Conservation (phyloP, 164 flowering plant species). For the Liquidambar formosana region DNA sequence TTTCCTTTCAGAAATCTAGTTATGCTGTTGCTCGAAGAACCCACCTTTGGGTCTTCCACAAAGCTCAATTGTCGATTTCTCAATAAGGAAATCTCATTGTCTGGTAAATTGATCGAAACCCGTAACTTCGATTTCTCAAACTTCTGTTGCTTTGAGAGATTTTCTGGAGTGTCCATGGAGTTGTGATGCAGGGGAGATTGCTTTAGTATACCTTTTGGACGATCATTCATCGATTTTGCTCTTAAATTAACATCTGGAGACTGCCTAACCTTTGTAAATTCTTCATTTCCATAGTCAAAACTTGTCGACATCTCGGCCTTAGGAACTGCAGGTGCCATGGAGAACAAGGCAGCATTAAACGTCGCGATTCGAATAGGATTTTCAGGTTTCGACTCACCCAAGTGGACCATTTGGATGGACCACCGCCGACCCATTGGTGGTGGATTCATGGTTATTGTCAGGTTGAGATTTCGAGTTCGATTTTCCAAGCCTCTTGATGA, state of each 20-base stretch:
- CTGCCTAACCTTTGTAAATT: background rate
- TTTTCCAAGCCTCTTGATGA: slow-evolving; percentile 35
- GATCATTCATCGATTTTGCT: slow-evolving; percentile 36
- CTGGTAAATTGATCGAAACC: slow-evolving; percentile 68
- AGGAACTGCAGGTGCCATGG: slow-evolving; percentile 66
- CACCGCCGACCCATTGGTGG: slow-evolving; percentile 25
- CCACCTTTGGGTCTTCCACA: slow-evolving; percentile 19
- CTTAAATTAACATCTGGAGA: slow-evolving; percentile 3
- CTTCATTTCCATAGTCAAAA: slow-evolving; percentile 13
- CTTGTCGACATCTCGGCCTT: slow-evolving; percentile 8
- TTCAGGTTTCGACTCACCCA: slow-evolving; percentile 4
- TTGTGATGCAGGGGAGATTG: slow-evolving; percentile 54
- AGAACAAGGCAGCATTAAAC: slow-evolving; percentile 68
- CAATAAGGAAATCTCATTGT: slow-evolving; percentile 58
- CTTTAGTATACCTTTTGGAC: slow-evolving; percentile 59
- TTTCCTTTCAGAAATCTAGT: slow-evolving; percentile 30
- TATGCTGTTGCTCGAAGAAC: slow-evolving; percentile 4
- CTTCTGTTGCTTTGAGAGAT: slow-evolving; percentile 32
- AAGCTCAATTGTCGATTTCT: slow-evolving; percentile 43
- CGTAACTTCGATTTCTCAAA: slow-evolving; percentile 51
- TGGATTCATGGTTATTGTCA: slow-evolving; percentile 8
- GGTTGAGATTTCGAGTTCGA: slow-evolving; percentile 22
- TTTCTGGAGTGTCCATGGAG: slow-evolving; percentile 8
- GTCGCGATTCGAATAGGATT: slow-evolving; percentile 49
- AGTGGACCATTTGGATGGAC: slow-evolving; percentile 37